These are phyloP conservation scores for Jatropha multifida DNA, from an alignment of 441 rosid species.

Conservation along the genomic window DNA sequence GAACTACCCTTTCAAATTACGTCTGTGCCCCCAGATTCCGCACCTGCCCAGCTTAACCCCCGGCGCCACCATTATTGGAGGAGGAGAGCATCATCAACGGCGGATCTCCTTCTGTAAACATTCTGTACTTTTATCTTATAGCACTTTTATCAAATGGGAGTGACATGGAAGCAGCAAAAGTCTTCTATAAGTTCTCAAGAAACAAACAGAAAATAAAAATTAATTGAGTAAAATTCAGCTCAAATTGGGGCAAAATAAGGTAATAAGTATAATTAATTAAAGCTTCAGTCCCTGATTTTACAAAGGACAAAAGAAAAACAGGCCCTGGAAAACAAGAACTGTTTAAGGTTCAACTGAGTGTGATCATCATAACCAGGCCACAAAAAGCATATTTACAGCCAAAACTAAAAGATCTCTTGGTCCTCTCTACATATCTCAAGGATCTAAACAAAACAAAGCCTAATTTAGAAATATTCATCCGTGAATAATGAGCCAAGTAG, in stretches of 20 bases:
- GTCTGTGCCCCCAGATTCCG: not conserved
- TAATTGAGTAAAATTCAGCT: not conserved
- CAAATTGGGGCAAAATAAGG: conserved; percentile 6
- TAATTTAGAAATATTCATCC: conserved; percentile 27
- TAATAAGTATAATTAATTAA: not conserved
- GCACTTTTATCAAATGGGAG: too few species aligned
- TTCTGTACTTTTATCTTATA: too few species aligned
- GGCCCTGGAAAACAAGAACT: not conserved
- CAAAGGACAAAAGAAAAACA: conserved; percentile 13
- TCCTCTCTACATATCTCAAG: conserved; percentile 3
- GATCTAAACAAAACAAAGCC: not conserved
- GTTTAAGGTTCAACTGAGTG: not conserved
- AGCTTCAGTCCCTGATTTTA: conserved; percentile 23
- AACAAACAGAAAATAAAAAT: not conserved
- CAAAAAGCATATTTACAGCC: conserved; percentile 9
- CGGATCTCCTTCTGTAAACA: not conserved
- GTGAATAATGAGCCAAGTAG: conserved; percentile 36
- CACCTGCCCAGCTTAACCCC: not conserved
- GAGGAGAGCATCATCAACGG: not conserved
- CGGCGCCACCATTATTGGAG: not conserved
- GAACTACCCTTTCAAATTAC: conserved; percentile 13
- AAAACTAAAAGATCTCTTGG: conserved; percentile 10
- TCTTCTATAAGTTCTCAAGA: not conserved
- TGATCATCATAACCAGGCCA: not conserved
- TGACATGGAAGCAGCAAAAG: not conserved